Evolutionary conservation across 202 grass and related monocot species (phyloP), one percentile per base, ranked within the genome.

Genomic region (Alloteropsis angusta): DNA sequence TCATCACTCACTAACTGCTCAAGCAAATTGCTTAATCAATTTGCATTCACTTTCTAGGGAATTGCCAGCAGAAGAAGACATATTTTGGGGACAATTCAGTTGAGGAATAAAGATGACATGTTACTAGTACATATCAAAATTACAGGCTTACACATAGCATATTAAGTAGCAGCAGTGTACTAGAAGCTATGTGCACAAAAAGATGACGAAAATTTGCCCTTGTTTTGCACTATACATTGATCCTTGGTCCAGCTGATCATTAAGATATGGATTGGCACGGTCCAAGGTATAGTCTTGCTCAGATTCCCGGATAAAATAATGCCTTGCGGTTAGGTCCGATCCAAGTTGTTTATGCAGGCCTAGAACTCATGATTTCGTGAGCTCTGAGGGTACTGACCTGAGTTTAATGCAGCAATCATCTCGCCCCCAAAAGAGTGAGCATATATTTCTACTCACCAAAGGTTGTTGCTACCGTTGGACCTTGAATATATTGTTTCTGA

Each of bases 341-440:
- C 61, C 75, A 75, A 55, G 80, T n/a, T 59, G 61, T 78, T 47
- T 54, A 50, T 79, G 43, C 68, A 74, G 42, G 60, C 26, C 63
- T 79, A 57, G 69, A 69, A 74, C 62, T 88, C 81, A 61, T 88
- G 80, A 80, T 74, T 79, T 61, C 66, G 25, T 61, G 75, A 75
- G 13, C 30, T 65, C 54, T 41, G 14, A 64, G 47, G 16, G 75
- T 66, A 55, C 62, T 68, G 66, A 79, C 62, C 52, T 79, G 62
- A 68, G 76, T 44, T 79, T 69, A 69, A 84, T 63, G 75, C 54
- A 80, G 67, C 81, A 75, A 88, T 88, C 75, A 84, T 88, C 70
- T 63, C 46, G 44, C 70, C 46, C 49, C 86, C 81, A 80, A 84
- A 88, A 84, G 75, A 79, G 30, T 56, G 61, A 68, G 55, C 86